phyloP scores from a whole-genome alignment of 129 eudicot genomes.

The Arctium minus region DNA sequence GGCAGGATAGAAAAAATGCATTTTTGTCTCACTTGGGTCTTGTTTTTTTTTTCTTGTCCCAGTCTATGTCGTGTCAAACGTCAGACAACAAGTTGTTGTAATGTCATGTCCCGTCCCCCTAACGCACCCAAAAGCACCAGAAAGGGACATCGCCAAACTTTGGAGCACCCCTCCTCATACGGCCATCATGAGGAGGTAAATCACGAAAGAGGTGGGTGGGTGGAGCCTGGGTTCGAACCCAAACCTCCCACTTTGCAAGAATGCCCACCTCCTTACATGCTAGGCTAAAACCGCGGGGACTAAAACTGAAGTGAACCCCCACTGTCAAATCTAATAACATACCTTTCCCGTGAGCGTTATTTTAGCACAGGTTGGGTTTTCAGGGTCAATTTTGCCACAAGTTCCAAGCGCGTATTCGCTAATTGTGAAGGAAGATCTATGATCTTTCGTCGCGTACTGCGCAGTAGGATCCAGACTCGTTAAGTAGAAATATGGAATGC shows the following conservation, averaged over 20 bases:
- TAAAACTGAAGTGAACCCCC: not conserved
- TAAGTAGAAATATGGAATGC: conserved; percentile 86
- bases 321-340: not conserved
- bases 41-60: not conserved
- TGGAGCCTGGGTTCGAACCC: not conserved
- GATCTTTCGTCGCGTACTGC: conserved; percentile 75
- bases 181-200: not conserved
- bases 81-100: not conserved
- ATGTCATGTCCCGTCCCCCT: not conserved
- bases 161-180: too few species aligned
- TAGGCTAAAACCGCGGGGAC: not conserved
- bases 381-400: conserved; percentile 86
- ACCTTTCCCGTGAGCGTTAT: conserved; percentile 96
- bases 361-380: conserved; percentile 85
- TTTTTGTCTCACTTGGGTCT: not conserved
- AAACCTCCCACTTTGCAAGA: not conserved
- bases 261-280: not conserved
- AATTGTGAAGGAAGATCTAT: conserved; percentile 71
- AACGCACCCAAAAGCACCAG: not conserved
- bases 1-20: not conserved
- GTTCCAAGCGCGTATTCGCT: conserved; percentile 80
- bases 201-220: not conserved
- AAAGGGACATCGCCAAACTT: too few species aligned
- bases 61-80: not conserved
- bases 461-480: conserved; percentile 92